Evolutionary conservation across 805 yeast genomes (phyloP), one percentile per base, ranked within the genome.

Genomic region (Lipomyces sp.): DNA sequence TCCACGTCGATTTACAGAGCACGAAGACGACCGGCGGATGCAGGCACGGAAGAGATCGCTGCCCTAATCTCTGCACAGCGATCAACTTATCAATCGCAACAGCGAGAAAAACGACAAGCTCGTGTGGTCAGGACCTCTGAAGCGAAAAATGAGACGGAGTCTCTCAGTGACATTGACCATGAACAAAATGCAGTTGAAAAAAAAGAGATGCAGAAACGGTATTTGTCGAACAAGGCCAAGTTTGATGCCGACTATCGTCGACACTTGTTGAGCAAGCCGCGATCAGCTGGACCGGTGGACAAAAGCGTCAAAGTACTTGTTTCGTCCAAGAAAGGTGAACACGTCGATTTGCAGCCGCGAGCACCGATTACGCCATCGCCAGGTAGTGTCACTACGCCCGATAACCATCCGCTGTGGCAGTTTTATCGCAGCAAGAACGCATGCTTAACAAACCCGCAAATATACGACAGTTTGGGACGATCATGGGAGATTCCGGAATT

Each of bases 341-440:
- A 63, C 33, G 35, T 29, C 24, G 69, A 54, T 34, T 54, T 70
- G 42, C 67, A 63, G 42, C 72, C 70, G 3, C 59, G 67, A 63
- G 84, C 89, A 11, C 98, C 98, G 15, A 89, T 95, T 71, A 84
- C 90, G 13, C 98, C 99, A 15, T 85, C 95, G 1, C 98, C 99
- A 29, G 84, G 93, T 0, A 83, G 83, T 66, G 90, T 90, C 42
- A 84, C 86, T 13, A 64, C 65, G 32, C 59, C 64, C 4, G 94
- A 89, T 4, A 90, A 89, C 76, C 99, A 95, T 78, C 99, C 98
- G 37, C 82, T 95, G 70, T 95, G 97, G 97, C 93, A 90, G 73
- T 95, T 95, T 77, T 95, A 94, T 80, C 76, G 80, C 59, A 75
- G 76, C 70, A 50, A 45, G 29, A 60, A 62, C 8, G 81, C 83